Evolutionary conservation across 257 asterid genomes (phyloP).

Genomic region (Fraxinus cuspidata): DNA sequence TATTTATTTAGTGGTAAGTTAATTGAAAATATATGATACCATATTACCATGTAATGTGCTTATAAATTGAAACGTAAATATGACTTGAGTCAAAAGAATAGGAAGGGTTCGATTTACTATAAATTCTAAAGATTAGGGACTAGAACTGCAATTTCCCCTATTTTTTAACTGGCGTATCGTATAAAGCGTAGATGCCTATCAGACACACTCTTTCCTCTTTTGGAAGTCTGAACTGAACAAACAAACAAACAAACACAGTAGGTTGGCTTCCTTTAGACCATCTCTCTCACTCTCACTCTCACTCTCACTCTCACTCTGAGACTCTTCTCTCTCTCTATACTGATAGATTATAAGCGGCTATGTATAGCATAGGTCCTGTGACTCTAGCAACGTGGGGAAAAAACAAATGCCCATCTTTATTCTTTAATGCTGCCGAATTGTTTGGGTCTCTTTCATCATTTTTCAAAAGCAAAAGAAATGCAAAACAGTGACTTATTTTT

Average conservation of each 20-base stretch:
- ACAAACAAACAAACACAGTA: constrained; percentile 17
- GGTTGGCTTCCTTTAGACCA: constrained; percentile 20
- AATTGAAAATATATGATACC: too few relatives aligned
- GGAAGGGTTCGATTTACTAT: neutral
- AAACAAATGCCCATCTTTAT: constrained; percentile 30
- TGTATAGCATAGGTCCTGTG: constrained; percentile 24
- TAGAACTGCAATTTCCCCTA: neutral
- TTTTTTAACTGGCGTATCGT: constrained; percentile 1
- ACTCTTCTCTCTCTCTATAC: neutral
- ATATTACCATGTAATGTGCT: too few relatives aligned
- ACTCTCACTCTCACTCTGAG: neutral
- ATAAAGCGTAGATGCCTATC: constrained; percentile 28
- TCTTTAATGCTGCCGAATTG: constrained; percentile 25
- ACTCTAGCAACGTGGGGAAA: constrained; percentile 20
- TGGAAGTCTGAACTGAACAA: constrained; percentile 26
- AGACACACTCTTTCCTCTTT: constrained; percentile 16
- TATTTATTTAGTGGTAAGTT: too few relatives aligned
- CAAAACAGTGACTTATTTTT: neutral
- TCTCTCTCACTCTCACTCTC: neutral
- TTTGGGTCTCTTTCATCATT: constrained; percentile 30
- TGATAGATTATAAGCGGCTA: neutral
- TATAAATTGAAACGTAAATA: neutral
- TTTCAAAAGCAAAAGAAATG: constrained; percentile 24
- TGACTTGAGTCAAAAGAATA: neutral
- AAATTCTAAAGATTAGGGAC: neutral